Evolutionary conservation across 2,329 filamentous ascomycete genomes (phyloP).

Genomic region (Chaetomiaceae sp.): DNA sequence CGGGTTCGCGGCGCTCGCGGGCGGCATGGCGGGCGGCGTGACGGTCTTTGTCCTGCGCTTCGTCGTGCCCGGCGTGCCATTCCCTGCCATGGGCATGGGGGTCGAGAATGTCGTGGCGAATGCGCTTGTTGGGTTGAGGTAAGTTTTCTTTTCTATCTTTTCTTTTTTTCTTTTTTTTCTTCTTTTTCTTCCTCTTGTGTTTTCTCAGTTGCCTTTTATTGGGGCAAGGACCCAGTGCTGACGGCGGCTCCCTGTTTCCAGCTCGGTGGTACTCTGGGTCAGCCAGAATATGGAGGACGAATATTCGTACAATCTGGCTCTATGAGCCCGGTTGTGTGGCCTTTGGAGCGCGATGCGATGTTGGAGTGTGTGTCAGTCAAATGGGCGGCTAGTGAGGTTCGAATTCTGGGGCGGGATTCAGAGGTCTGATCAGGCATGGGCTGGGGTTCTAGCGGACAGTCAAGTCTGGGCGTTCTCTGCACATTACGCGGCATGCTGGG

Average conservation of each 20-base stretch:
- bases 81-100: constrained; percentile 61
- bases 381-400: background rate
- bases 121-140: constrained; percentile 58
- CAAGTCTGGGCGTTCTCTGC: background rate
- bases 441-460: background rate
- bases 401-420: background rate
- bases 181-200: too few species aligned
- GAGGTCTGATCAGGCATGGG: background rate
- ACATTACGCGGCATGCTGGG: background rate
- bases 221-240: too few species aligned
- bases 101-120: constrained; percentile 64
- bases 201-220: too few species aligned
- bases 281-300: constrained; percentile 71
- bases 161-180: background rate
- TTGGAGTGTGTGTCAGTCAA: background rate
- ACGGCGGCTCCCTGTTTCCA: too few species aligned
- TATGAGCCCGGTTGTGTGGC: constrained; percentile 38
- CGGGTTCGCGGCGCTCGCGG: constrained; percentile 61
- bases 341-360: background rate
- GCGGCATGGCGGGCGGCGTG: constrained; percentile 66
- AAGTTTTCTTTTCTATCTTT: constrained; percentile 27
- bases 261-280: constrained; percentile 62
- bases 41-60: constrained; percentile 65
- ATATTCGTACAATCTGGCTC: constrained; percentile 63
- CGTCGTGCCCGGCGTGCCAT: constrained; percentile 51